Base-by-base conservation (phyloP, 192 early-diverging fungal genomes). In the Entomortierella beljakovae region DNA sequence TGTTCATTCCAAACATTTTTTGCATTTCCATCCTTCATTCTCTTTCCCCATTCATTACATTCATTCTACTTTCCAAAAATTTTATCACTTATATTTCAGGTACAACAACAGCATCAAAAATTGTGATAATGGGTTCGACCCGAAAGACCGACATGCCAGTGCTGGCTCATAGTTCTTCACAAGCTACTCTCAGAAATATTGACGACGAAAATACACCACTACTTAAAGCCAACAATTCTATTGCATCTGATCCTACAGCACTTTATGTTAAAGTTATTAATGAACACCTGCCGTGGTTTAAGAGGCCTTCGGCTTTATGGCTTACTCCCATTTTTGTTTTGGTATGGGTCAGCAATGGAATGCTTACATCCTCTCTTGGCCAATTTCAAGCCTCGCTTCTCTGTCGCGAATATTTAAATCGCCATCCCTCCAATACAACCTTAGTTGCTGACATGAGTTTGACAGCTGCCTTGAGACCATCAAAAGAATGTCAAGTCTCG, bases 381-480 rank as follows among this genome's bases (percentile, higher is more conserved):
- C 75, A 70, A 43, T 70, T 64, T 57, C 61, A 79, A 37, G 67
- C 75, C 10, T 23, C 67, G 2, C n/a, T 79, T 9, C 62, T 79
- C 22, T 79, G 75, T 49, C 75, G 75, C 18, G 75, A 79, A 23
- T 79, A 79, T 34, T 28, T 79, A n/a, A 69, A 64, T 26, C 60
- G 62, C 6, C 61, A 79, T 55, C 40, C 61, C 18, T 69, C 67
- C 31, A 56, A 64, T 53, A 53, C 56, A 0, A 59, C 68, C 1
- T 11, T 60, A 23, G 6, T 40, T 18, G 48, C 61, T 0, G 32
- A 4, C 11, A n/a, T 9, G 11, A 26, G 6, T 53, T 7, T 3
- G 6, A 57, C 34, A 15, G 20, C 37, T 57, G 33, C 60, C 1
- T 20, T 42, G 13, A 22, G 46, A 42, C 61, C 75, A 11, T 46